A percentile compares a stretch with the other conserved stretches of the same genome.
phyloP scores from a whole-genome alignment of 768 basidiomycete genomes.

The Sarcodon aspratus region DNA sequence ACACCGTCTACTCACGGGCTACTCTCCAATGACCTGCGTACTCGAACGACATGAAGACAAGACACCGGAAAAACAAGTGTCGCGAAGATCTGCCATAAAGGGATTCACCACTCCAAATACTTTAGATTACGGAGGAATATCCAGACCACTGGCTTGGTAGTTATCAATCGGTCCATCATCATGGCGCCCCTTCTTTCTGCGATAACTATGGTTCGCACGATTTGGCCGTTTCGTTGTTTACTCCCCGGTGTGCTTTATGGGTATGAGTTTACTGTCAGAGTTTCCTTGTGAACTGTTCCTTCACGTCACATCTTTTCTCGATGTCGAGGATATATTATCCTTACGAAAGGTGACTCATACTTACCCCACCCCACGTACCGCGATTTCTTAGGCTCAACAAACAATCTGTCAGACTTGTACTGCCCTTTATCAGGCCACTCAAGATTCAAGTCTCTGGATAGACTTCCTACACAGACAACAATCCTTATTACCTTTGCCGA shows the following conservation, averaged over 20 bases:
- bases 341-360: not conserved
- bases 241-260: not conserved
- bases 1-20: no score
- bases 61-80: no score
- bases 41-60: no score
- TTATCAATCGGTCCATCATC: no score
- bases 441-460: not conserved
- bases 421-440: not conserved
- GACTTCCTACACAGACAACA: not conserved
- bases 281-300: not conserved
- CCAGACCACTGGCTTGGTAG: no score
- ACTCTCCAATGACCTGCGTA: no score
- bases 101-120: no score
- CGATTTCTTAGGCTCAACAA: not conserved
- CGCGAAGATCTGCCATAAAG: no score
- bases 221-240: no score
- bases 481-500: not conserved
- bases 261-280: not conserved
- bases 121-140: no score
- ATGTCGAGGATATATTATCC: not conserved
- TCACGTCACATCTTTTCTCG: not conserved
- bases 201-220: no score
- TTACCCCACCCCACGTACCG: not conserved
- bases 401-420: not conserved
- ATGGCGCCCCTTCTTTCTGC: no score